Percentiles rank a stretch among this genome's conserved stretches.
Evolutionary conservation across 2,329 filamentous ascomycete species (phyloP).

Genomic region (Ceratocystis eucalypticola): DNA sequence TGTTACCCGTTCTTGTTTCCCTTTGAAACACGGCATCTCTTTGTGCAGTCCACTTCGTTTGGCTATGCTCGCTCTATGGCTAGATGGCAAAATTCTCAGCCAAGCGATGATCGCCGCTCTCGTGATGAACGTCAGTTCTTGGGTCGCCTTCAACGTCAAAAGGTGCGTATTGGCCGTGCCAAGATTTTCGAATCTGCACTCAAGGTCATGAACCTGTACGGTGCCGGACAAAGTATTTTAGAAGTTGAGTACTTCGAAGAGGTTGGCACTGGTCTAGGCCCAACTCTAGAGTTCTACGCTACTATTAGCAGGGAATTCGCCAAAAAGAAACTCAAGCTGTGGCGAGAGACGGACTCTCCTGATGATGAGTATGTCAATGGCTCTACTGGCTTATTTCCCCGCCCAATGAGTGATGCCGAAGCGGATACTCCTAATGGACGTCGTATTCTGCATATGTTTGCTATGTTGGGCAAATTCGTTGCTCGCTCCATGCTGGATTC

Average conservation of each 20-base stretch:
- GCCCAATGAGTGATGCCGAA: conserved; percentile 73
- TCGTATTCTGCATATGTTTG: conserved; percentile 77
- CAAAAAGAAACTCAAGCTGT: conserved; percentile 92
- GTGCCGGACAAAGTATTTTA: conserved; percentile 85
- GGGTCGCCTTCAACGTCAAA: conserved; percentile 83
- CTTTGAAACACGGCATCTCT: conserved; percentile 92
- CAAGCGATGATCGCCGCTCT: conserved; percentile 68
- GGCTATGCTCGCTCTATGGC: conserved; percentile 96
- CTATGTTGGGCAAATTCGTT: conserved; percentile 90
- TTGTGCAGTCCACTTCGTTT: conserved; percentile 95
- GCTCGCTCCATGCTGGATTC: conserved; percentile 97
- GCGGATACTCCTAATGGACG: conserved; percentile 64
- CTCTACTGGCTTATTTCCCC: conserved; percentile 74
- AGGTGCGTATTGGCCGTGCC: conserved; percentile 90
- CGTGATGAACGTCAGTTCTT: conserved; percentile 85
- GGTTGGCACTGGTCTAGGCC: conserved; percentile 88
- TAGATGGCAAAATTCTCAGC: conserved; percentile 87
- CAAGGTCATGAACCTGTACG: conserved; percentile 98
- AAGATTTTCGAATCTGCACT: conserved; percentile 92
- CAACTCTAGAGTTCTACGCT: conserved; percentile 94
- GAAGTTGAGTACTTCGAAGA: conserved; percentile 99
- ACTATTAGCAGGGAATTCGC: conserved; percentile 95
- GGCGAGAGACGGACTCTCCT: conserved; percentile 76
- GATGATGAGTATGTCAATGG: conserved; percentile 68
- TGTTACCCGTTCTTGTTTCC: conserved; percentile 95